Base-by-base conservation (phyloP, 2,329 filamentous ascomycete species). In the Dothideomycetes sp. region DNA sequence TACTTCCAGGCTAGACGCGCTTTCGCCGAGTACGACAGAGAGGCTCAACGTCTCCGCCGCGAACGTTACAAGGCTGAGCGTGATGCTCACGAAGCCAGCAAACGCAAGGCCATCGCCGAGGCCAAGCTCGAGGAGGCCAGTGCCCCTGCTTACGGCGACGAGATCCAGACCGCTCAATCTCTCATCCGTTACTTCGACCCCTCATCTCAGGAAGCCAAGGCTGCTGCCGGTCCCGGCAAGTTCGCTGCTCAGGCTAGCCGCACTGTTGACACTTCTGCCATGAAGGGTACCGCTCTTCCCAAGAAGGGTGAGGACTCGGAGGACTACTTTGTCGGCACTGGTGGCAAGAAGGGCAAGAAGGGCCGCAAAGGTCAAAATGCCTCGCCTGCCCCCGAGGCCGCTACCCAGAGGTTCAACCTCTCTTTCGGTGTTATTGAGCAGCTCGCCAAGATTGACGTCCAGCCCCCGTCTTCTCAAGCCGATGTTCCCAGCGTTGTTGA, bases 171-270 rank as follows among this genome's bases (percentile, higher is more conserved):
- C 39, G 84, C 86, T 47, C 84, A 91, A 67, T 83, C 80, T 59
- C 73, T 98, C 32, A 84, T 96, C 53, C 80, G 81, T 52, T 89
- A 89, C 73, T 89, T 96, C 52, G 88, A 96, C 62, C 89, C 89
- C 2, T 75, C 77, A 45, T 65, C 69, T 25, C 62, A 67, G 19
- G 64, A 70, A 22, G 70, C 73, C 58, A 84, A 82, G 65, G 84
- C 82, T 68, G 75, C 56, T 2, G 50, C 60, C 13, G 61, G 63
- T 32, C 71, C 79, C 49, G 80, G 80, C 60, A 80, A 82, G 56
- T 82, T 94, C 58, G 78, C 80, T 41, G 87, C 89, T 40, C 73
- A 83, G 52, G 77, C 84, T 39, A 78, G 80, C 58, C 82, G 91
- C 57, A 94, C 81, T 47, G 83, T 96, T 18, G 86, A 94, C 53